phyloP scores from a whole-genome alignment of 805 yeast species.

The Wickerhamomyces chambardii region DNA sequence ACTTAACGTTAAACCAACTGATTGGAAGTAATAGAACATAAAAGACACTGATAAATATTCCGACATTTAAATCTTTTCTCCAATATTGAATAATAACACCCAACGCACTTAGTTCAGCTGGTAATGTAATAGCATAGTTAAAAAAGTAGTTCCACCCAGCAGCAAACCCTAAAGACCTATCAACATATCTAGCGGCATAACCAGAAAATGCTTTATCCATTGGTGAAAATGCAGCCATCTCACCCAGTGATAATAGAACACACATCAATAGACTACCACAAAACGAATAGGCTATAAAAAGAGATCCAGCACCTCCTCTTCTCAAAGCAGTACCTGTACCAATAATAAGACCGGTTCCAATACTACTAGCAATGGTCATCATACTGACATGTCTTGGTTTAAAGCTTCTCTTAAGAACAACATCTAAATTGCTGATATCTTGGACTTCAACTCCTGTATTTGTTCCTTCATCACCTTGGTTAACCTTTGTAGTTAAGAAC shows the following conservation, averaged over 20 bases:
- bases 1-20: constrained; percentile 35
- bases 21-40: constrained; percentile 31
- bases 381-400: constrained; percentile 41
- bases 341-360: constrained; percentile 53
- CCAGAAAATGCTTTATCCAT: constrained; percentile 35
- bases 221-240: constrained; percentile 36
- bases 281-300: constrained; percentile 38
- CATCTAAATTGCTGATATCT: no score
- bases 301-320: constrained; percentile 40
- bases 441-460: no score
- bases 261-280: constrained; percentile 40
- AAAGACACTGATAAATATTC: constrained; percentile 44
- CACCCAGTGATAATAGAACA: constrained; percentile 41
- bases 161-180: constrained; percentile 44
- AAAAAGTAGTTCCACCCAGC: constrained; percentile 45
- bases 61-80: constrained; percentile 32
- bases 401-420: no score
- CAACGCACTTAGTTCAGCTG: constrained; percentile 49
- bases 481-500: no score
- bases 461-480: no score
- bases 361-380: constrained; percentile 57
- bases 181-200: constrained; percentile 40
- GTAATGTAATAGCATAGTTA: constrained; percentile 38
- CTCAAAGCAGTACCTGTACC: constrained; percentile 42
- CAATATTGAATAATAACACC: constrained; percentile 45